These are phyloP conservation scores for Eucalyptus sp. DNA, from an alignment of 345 rosid species.

Conservation along the genomic window DNA sequence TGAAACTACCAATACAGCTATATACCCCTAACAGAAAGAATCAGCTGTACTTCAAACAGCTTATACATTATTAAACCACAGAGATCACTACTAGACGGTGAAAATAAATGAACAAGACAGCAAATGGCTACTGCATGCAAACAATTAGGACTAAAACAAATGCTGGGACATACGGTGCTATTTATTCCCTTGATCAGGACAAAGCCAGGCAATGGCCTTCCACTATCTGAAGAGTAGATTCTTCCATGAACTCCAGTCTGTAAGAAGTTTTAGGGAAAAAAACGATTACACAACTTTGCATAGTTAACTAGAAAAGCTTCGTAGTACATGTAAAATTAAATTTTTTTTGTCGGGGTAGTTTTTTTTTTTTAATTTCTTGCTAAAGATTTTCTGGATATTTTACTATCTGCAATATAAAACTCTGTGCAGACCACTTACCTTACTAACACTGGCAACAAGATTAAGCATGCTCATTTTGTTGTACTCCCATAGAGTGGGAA, in stretches of 20 bases:
- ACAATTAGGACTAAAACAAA: neutral
- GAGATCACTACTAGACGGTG: neutral
- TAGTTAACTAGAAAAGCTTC: neutral
- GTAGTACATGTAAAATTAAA: neutral
- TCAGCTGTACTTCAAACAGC: neutral
- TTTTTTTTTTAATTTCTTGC: neutral
- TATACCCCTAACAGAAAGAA: neutral
- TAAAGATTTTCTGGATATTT: neutral
- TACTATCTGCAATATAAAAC: neutral
- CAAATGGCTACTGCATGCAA: neutral
- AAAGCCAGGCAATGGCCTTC: slow-evolving; percentile 68
- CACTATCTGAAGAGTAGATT: slow-evolving; percentile 65
- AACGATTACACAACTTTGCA: neutral
- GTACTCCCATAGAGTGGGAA: slow-evolving; percentile 81
- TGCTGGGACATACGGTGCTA: slow-evolving; percentile 40
- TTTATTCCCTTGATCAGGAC: slow-evolving; percentile 63
- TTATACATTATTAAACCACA: neutral
- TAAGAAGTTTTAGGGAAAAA: neutral
- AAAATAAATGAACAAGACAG: neutral
- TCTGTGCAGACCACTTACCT: slow-evolving; percentile 29
- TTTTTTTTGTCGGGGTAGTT: neutral
- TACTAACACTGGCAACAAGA: slow-evolving; percentile 67
- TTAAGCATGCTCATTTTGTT: slow-evolving; percentile 87
- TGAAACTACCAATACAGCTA: neutral
- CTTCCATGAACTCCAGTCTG: slow-evolving; percentile 92